phyloP scores from a whole-genome alignment of 2,329 filamentous ascomycete species.

The Corinectria fuckeliana region DNA sequence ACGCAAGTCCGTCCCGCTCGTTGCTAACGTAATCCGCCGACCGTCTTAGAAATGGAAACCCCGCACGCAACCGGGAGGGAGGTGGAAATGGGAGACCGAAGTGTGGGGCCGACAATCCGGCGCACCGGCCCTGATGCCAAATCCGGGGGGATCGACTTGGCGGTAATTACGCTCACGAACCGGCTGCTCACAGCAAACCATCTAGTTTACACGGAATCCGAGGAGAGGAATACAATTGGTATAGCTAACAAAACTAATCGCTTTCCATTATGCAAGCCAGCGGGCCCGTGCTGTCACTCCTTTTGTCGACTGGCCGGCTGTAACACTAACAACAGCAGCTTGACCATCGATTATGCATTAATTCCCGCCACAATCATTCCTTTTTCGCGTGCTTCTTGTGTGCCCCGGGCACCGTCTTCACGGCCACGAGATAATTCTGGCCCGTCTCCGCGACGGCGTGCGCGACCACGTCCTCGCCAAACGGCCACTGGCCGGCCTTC shows the following conservation, averaged over 20 bases:
- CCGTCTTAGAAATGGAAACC: constrained; percentile 11
- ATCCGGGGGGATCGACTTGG: no score
- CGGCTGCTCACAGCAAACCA: no score
- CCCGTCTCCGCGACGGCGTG: constrained; percentile 52
- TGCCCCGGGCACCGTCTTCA: constrained; percentile 41
- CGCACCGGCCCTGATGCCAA: background rate
- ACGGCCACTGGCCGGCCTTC: constrained; percentile 47
- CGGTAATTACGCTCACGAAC: no score
- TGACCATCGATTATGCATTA: no score
- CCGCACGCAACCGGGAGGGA: background rate
- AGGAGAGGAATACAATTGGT: no score
- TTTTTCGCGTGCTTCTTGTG: constrained; percentile 13
- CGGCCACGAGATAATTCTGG: constrained; percentile 47
- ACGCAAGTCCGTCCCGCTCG: background rate
- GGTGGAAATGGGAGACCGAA: constrained; percentile 14
- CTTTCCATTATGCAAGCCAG: no score
- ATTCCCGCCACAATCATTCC: no score
- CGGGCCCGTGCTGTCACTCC: background rate
- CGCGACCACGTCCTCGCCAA: constrained; percentile 51
- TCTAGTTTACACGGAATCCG: no score
- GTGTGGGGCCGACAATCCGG: background rate
- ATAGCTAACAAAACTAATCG: no score
- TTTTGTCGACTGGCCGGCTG: background rate
- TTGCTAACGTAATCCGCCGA: constrained; percentile 13
- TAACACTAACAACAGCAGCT: background rate